These are phyloP conservation scores for Furcasterigmium sp. DNA, from an alignment of 2,329 filamentous ascomycete species.

Conservation along the genomic window DNA sequence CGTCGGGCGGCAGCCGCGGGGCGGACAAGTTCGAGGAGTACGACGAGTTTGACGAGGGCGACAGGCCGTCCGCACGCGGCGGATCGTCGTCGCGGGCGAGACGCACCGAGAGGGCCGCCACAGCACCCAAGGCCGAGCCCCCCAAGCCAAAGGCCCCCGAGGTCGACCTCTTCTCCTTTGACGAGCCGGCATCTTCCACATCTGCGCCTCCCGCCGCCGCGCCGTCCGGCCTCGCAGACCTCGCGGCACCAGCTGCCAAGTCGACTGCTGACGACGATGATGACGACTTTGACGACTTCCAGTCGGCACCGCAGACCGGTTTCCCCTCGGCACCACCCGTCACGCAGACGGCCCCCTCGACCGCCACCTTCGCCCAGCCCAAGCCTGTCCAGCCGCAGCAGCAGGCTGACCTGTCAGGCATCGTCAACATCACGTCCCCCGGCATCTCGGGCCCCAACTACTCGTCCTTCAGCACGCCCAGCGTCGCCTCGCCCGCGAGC, in stretches of 20 bases:
- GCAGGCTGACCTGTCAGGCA: slow-evolving; percentile 71
- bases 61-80: slow-evolving; percentile 33
- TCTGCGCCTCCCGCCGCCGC: slow-evolving; percentile 33
- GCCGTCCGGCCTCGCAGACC: slow-evolving; percentile 39
- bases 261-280: slow-evolving; percentile 58
- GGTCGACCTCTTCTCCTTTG: slow-evolving; percentile 87
- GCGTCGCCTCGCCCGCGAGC: slow-evolving; percentile 28
- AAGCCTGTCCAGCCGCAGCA: slow-evolving; percentile 81
- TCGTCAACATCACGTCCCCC: slow-evolving; percentile 76
- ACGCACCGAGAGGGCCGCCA: slow-evolving; percentile 34
- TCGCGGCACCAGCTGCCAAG: slow-evolving; percentile 23
- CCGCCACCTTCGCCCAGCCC: slow-evolving; percentile 71
- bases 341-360: slow-evolving; percentile 47
- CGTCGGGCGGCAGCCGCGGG: slow-evolving; percentile 30
- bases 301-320: slow-evolving; percentile 56
- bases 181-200: slow-evolving; percentile 60
- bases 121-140: slow-evolving; percentile 60
- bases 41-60: slow-evolving; percentile 86
- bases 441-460: slow-evolving; percentile 57
- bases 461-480: slow-evolving; percentile 54
- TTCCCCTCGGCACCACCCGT: slow-evolving; percentile 40
- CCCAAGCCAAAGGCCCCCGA: slow-evolving; percentile 84
- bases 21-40: slow-evolving; percentile 91
- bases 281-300: slow-evolving; percentile 97
- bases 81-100: slow-evolving; percentile 45